These are phyloP conservation scores for Cercophora sp. DNA, from an alignment of 495 filamentous ascomycete species.

Conservation along the genomic window DNA sequence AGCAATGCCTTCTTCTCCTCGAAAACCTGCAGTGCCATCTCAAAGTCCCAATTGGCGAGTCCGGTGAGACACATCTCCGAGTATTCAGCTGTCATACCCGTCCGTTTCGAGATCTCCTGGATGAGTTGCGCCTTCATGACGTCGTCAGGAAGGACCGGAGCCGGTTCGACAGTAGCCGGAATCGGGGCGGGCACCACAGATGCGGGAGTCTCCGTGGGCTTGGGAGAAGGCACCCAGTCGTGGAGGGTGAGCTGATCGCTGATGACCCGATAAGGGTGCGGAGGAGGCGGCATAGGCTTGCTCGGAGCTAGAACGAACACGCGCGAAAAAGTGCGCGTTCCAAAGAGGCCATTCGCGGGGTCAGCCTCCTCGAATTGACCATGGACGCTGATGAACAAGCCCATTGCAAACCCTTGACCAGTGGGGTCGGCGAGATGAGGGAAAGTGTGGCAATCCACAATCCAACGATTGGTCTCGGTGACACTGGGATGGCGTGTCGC, in stretches of 20 bases:
- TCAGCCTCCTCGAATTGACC: conserved; percentile 79
- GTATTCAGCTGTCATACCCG: conserved; percentile 68
- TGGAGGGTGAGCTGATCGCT: conserved; percentile 73
- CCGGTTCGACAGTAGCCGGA: conserved; percentile 2
- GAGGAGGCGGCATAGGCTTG: conserved; percentile 38
- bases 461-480: conserved; percentile 61
- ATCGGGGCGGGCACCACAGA: not conserved
- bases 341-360: conserved; percentile 42
- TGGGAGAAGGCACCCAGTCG: conserved; percentile 35
- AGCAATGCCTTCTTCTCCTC: conserved; percentile 49
- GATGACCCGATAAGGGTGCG: conserved; percentile 60
- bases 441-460: conserved; percentile 77
- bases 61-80: conserved; percentile 65
- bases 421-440: conserved; percentile 66
- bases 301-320: conserved; percentile 81
- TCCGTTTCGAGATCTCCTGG: conserved; percentile 60
- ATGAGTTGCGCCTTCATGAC: conserved; percentile 57
- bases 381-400: conserved; percentile 74
- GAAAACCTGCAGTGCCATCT: conserved; percentile 63
- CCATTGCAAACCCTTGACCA: conserved; percentile 59
- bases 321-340: conserved; percentile 76
- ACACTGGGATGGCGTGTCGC: conserved; percentile 69
- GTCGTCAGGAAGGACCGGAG: conserved; percentile 27
- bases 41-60: conserved; percentile 66
- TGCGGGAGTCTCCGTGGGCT: not conserved